A percentile compares a stretch with the other conserved stretches of the same genome.
Conservation (phyloP, 2,329 filamentous ascomycete genomes). For the Penicillium vulpinum region DNA sequence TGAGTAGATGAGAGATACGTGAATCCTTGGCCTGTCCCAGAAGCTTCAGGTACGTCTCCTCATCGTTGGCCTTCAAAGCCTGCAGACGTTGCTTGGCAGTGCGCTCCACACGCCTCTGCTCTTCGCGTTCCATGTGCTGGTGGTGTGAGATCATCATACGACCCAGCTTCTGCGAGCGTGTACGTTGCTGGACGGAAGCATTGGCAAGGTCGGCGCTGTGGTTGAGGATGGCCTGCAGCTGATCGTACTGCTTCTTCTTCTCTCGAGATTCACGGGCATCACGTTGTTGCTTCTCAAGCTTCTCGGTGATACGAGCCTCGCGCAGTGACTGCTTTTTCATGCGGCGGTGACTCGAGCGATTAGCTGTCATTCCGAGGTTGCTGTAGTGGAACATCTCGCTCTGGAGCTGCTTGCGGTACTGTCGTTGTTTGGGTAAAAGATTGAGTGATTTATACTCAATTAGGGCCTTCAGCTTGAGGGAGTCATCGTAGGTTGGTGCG, state of each 20-base stretch:
- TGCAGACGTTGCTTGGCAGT: constrained; percentile 99
- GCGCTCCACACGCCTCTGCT: constrained; percentile 96
- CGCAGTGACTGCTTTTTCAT: constrained; percentile 97
- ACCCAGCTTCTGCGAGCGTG: constrained; percentile 80
- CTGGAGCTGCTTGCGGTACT: constrained; percentile 81
- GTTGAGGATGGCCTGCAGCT: constrained; percentile 79
- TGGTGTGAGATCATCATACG: constrained; percentile 87
- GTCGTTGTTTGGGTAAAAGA: constrained; percentile 83
- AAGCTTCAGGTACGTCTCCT: constrained; percentile 97
- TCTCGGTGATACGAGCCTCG: constrained; percentile 96
- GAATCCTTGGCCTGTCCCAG: constrained; percentile 99
- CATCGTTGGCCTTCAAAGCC: constrained; percentile 97
- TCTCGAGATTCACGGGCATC: constrained; percentile 94
- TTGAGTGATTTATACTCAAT: constrained; percentile 94
- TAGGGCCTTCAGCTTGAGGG: constrained; percentile 80
- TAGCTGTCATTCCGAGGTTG: constrained; percentile 95
- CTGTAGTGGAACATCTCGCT: constrained; percentile 94
- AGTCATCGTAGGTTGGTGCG: constrained; percentile 70
- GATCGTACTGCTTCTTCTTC: constrained; percentile 95
- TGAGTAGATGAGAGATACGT: constrained; percentile 94
- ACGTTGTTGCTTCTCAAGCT: constrained; percentile 97
- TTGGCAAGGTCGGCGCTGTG: constrained; percentile 77
- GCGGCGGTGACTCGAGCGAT: constrained; percentile 83
- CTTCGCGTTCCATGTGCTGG: constrained; percentile 96
- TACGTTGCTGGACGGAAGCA: constrained; percentile 65